Evolutionary conservation across 2,329 filamentous ascomycete species (phyloP).

Genomic region (Proliferodiscus dingleyae): DNA sequence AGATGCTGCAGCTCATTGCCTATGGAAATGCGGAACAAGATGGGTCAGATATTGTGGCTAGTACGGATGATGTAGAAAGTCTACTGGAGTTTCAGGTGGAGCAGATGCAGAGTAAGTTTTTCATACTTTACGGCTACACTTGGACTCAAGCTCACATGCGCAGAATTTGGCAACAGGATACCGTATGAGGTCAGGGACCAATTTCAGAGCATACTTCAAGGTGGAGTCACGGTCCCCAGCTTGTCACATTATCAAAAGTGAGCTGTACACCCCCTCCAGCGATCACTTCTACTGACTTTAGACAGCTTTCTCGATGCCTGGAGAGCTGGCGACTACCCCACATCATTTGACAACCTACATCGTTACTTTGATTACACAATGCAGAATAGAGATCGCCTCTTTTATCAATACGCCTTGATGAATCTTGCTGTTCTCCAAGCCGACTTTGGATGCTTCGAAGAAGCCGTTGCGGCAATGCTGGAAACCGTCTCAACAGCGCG

Average conservation of each 20-base stretch:
- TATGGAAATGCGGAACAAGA: conserved; percentile 21
- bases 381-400: conserved; percentile 74
- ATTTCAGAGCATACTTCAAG: conserved; percentile 63
- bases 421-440: conserved; percentile 91
- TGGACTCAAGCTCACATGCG: conserved; percentile 17
- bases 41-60: conserved; percentile 44
- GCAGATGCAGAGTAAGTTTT: conserved; percentile 70
- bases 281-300: conserved; percentile 11
- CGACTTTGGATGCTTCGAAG: conserved; percentile 86
- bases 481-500: conserved; percentile 92
- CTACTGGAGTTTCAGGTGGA: conserved; percentile 85
- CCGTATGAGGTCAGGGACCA: conserved; percentile 68
- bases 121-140: neutral
- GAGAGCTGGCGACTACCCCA: conserved; percentile 84
- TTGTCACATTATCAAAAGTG: conserved; percentile 72
- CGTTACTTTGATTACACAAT: conserved; percentile 97
- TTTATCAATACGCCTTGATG: conserved; percentile 92
- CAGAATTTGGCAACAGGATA: conserved; percentile 72
- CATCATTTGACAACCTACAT: conserved; percentile 85
- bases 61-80: conserved; percentile 73
- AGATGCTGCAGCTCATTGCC: conserved; percentile 32
- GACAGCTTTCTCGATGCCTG: conserved; percentile 82
- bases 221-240: conserved; percentile 64
- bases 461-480: conserved; percentile 90
- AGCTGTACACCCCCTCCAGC: conserved; percentile 10